These are phyloP conservation scores for Mycena vitilis DNA, from an alignment of 768 basidiomycete genomes.

Conservation along the genomic window DNA sequence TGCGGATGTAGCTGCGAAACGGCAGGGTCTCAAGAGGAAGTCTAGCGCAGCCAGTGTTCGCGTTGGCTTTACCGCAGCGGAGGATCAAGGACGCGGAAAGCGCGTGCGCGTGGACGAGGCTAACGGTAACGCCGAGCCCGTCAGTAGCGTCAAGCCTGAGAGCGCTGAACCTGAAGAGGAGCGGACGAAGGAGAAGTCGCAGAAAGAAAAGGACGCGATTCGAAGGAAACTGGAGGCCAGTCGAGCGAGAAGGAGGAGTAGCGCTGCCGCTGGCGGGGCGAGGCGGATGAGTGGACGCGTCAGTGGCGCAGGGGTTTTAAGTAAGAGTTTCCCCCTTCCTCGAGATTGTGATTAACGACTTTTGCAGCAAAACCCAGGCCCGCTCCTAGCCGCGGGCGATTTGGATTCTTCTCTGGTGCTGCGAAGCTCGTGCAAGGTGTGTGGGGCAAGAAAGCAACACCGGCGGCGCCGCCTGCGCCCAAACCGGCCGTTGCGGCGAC, in stretches of 20 bases:
- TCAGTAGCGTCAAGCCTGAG: slow-evolving; percentile 45
- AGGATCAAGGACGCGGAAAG: slow-evolving; percentile 46
- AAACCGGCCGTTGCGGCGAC: slow-evolving; percentile 43
- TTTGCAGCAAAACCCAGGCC: slow-evolving; percentile 52
- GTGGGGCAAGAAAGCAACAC: slow-evolving; percentile 61
- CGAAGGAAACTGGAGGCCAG: slow-evolving; percentile 73
- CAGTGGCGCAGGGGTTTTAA: slow-evolving; percentile 52
- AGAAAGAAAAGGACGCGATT: slow-evolving; percentile 68
- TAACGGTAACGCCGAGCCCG: slow-evolving; percentile 23
- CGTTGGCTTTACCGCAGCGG: slow-evolving; percentile 45
- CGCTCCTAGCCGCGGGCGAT: slow-evolving; percentile 54
- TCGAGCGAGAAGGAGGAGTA: slow-evolving; percentile 77
- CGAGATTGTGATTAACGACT: slow-evolving; percentile 15
- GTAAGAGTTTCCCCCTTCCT: slow-evolving; percentile 46
- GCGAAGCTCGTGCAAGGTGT: slow-evolving; percentile 80
- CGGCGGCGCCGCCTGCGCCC: slow-evolving; percentile 41
- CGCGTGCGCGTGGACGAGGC: slow-evolving; percentile 50
- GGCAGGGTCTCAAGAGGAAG: slow-evolving; percentile 56
- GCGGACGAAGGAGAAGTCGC: slow-evolving; percentile 48
- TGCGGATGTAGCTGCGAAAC: slow-evolving; percentile 52
- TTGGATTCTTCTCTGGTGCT: slow-evolving; percentile 79
- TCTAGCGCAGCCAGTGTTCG: slow-evolving; percentile 53
- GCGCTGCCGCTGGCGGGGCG: slow-evolving; percentile 57
- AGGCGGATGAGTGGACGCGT: slow-evolving; percentile 48
- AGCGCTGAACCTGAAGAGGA: slow-evolving; percentile 54